Conservation (phyloP, 495 filamentous ascomycete species). For the Echria macrotheca region DNA sequence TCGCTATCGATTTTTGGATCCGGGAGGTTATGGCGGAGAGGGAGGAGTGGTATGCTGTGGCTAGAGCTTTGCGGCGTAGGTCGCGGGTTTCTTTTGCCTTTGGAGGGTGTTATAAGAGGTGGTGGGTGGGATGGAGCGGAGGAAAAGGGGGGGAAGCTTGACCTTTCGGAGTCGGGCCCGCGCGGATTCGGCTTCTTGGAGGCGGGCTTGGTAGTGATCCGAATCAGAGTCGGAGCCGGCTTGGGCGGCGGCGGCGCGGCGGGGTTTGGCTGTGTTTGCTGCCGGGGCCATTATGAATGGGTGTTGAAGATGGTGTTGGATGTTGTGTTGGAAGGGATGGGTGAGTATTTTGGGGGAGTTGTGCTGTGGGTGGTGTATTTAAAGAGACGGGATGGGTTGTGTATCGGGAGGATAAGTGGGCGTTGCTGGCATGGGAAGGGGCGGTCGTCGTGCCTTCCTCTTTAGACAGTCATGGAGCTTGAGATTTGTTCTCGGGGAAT, state of each 20-base stretch:
- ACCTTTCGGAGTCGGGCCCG: conserved; percentile 18
- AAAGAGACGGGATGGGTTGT: too few relatives aligned
- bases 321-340: too few relatives aligned
- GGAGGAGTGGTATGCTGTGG: conserved; percentile 9
- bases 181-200: conserved; percentile 18
- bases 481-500: too few relatives aligned
- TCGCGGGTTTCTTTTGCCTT: conserved; percentile 24
- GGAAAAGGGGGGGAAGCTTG: too few relatives aligned
- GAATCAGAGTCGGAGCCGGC: conserved; percentile 14
- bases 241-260: not conserved
- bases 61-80: conserved; percentile 17
- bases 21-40: conserved; percentile 15
- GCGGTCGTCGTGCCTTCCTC: too few relatives aligned
- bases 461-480: too few relatives aligned
- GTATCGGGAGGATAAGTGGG: too few relatives aligned
- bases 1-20: conserved; percentile 15
- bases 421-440: too few relatives aligned
- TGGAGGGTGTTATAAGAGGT: not conserved
- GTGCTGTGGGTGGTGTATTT: too few relatives aligned
- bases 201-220: conserved; percentile 15
- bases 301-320: not conserved
- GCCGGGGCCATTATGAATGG: conserved; percentile 15
- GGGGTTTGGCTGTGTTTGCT: conserved; percentile 16
- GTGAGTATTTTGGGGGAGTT: too few relatives aligned
- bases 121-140: too few relatives aligned